These are phyloP conservation scores for Dactylellina cionopaga DNA, from an alignment of 2,329 filamentous ascomycete species.

Conservation along the genomic window DNA sequence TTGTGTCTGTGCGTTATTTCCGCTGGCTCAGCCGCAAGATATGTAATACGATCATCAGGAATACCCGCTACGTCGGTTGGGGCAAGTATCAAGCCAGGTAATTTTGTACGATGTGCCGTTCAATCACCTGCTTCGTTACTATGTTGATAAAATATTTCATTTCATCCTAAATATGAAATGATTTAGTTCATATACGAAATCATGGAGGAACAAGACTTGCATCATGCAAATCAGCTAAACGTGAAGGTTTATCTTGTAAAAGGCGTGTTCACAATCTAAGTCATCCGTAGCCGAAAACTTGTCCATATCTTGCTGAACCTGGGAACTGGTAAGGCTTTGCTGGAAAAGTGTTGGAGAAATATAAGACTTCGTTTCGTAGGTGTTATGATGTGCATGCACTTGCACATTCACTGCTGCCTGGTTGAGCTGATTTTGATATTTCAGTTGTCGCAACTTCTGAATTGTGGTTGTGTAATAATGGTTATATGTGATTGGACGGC, in stretches of 20 bases:
- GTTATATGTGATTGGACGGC: constrained; percentile 12
- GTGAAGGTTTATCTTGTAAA: constrained; percentile 1
- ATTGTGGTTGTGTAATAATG: constrained; percentile 17
- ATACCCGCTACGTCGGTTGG: not conserved
- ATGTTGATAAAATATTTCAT: constrained; percentile 20
- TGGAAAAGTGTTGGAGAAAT: constrained; percentile 5
- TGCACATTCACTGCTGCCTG: not conserved
- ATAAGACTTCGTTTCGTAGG: not conserved
- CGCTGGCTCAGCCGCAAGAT: not conserved
- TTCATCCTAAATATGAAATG: not conserved
- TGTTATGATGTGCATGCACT: not conserved
- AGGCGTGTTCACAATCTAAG: not conserved
- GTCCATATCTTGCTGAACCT: constrained; percentile 7
- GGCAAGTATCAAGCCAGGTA: not conserved
- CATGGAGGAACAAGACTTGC: not conserved
- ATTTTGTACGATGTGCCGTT: not conserved
- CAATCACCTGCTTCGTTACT: constrained; percentile 7
- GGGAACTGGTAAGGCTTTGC: not conserved
- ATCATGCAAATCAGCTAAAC: not conserved
- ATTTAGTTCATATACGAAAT: not conserved
- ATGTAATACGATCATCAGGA: constrained; percentile 8
- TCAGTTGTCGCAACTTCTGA: constrained; percentile 6
- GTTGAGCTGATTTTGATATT: not conserved
- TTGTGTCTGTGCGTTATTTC: constrained; percentile 2
- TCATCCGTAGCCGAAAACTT: constrained; percentile 2